Percentiles rank a stretch among this genome's conserved stretches.
These are phyloP conservation scores for Zymoseptoria ardabiliae DNA, from an alignment of 2,329 filamentous ascomycete species.

Conservation along the genomic window DNA sequence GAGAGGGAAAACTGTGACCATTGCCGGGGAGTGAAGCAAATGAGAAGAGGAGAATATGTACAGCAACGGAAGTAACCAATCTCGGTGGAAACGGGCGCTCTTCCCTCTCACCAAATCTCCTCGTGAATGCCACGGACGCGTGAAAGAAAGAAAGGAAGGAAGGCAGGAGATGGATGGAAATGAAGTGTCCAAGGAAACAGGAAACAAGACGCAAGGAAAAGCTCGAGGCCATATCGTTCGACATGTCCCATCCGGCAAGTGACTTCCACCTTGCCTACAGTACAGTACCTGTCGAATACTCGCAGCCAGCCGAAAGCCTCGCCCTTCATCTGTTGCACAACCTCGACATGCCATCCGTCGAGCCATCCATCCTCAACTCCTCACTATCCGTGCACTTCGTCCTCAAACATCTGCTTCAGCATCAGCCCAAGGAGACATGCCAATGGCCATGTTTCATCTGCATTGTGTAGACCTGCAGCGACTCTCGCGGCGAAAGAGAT, in stretches of 20 bases:
- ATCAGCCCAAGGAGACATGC: not conserved
- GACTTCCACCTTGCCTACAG: not conserved
- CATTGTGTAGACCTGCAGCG: not conserved
- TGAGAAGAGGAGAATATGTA: not conserved
- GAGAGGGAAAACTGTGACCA: not conserved
- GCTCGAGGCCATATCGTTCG: not conserved
- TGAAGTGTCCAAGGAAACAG: not conserved
- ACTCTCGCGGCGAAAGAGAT: not conserved
- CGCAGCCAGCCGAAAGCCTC: not conserved
- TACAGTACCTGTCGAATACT: not conserved
- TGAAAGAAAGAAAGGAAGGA: not conserved
- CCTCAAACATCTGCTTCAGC: not conserved
- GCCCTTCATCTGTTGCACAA: not conserved
- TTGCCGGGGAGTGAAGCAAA: not conserved
- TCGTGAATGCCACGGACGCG: not conserved
- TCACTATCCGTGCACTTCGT: not conserved
- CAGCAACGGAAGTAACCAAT: not conserved
- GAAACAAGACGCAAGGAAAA: not conserved
- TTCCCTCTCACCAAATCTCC: not conserved
- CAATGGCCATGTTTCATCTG: not conserved
- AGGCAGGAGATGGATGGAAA: not conserved
- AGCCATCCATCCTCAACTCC: not conserved
- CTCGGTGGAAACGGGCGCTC: not conserved
- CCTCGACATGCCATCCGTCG: not conserved
- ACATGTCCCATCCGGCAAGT: not conserved